Evolutionary conservation across 805 yeast genomes (phyloP).

Genomic region (Peterozyma xylosa): DNA sequence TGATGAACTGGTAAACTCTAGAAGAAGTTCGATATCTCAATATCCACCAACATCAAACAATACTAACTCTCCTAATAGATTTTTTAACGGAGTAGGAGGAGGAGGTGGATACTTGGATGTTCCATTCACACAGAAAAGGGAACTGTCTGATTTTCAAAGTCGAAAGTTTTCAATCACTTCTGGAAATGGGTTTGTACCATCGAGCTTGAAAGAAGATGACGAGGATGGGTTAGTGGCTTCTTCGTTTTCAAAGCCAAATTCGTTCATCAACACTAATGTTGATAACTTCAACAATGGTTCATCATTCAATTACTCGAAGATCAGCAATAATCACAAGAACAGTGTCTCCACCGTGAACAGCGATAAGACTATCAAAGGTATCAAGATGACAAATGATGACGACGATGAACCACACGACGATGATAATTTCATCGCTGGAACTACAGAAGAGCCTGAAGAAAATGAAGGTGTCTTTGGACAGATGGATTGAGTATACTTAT

Average conservation of each 20-base stretch:
- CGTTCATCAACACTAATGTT: conserved; percentile 6
- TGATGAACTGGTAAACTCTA: conserved; percentile 11
- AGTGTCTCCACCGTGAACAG: conserved; percentile 4
- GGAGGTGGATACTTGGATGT: no score
- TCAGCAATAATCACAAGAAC: conserved; percentile 3
- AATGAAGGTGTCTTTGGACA: conserved; percentile 29
- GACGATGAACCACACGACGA: conserved; percentile 11
- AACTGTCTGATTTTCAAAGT: conserved; percentile 9
- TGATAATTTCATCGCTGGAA: conserved; percentile 7
- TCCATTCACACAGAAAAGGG: not conserved
- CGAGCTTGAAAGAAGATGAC: not conserved
- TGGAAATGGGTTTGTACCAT: not conserved
- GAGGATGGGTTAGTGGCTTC: conserved; percentile 4
- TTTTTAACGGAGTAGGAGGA: not conserved
- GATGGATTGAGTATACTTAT: conserved; percentile 21
- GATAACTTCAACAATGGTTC: conserved; percentile 8
- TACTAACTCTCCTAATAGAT: conserved; percentile 2
- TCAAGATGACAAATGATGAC: conserved; percentile 14
- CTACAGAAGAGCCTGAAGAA: conserved; percentile 5
- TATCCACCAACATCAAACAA: conserved; percentile 31
- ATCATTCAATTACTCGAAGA: not conserved
- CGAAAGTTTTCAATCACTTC: not conserved
- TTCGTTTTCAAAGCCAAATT: not conserved
- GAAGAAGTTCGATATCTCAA: conserved; percentile 36
- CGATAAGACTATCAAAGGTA: conserved; percentile 11